Conservation (phyloP, 345 rosid species). For the Passiflora organensis region DNA sequence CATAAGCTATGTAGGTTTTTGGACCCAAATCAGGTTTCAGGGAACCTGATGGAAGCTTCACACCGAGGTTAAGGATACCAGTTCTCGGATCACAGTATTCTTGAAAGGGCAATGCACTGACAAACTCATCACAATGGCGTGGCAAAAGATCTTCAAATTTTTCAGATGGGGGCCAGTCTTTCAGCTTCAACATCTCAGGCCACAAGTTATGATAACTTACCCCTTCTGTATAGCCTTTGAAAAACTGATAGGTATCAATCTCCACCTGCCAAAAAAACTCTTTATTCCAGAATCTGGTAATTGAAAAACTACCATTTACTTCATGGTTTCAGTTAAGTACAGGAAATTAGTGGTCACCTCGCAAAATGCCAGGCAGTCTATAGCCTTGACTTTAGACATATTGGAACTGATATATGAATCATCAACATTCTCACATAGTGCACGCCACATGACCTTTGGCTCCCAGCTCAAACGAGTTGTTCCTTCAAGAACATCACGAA, state of each 20-base stretch:
- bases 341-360: conserved; percentile 37
- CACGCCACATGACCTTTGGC: conserved; percentile 96
- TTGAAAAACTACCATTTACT: no score
- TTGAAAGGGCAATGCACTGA: conserved; percentile 73
- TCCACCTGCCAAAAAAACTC: conserved; percentile 43
- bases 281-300: no score
- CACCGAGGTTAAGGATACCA: conserved; percentile 77
- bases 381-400: conserved; percentile 62
- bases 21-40: conserved; percentile 92
- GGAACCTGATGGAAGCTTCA: conserved; percentile 53
- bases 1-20: conserved; percentile 88
- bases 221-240: conserved; percentile 74
- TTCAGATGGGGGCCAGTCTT: conserved; percentile 97
- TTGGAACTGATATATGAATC: conserved; percentile 37
- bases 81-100: conserved; percentile 68
- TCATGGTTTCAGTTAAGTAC: not conserved
- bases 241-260: conserved; percentile 56
- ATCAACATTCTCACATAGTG: conserved; percentile 52
- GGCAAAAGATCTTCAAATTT: conserved; percentile 80
- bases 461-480: conserved; percentile 86
- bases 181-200: conserved; percentile 94
- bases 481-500: conserved; percentile 46
- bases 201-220: conserved; percentile 65
- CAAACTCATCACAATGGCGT: conserved; percentile 86
- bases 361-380: conserved; percentile 71